Evolutionary conservation across 2,329 filamentous ascomycete genomes (phyloP).

Genomic region (Neopestalotiopsis rosae): DNA sequence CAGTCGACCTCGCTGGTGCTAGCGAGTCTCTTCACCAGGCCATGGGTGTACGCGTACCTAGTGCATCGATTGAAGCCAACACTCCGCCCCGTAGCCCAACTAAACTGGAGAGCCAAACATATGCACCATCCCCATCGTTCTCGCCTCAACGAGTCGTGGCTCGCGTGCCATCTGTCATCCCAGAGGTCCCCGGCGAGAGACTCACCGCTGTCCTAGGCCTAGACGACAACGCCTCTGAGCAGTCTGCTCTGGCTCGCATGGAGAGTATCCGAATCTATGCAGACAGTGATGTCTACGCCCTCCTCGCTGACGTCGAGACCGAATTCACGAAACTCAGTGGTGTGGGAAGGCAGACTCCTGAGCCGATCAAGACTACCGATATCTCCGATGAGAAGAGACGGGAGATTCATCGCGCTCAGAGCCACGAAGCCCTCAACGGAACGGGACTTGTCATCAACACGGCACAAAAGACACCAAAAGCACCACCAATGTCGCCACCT

Average conservation of each 20-base stretch:
- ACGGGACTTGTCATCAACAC: constrained; percentile 20
- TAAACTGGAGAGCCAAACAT: constrained; percentile 43
- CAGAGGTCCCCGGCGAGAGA: constrained; percentile 55
- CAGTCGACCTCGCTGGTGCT: constrained; percentile 35
- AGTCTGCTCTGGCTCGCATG: constrained; percentile 39
- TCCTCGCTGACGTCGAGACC: constrained; percentile 70
- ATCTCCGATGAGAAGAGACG: constrained; percentile 42
- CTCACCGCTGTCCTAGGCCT: constrained; percentile 41
- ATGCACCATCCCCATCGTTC: constrained; percentile 43
- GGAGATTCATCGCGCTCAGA: constrained; percentile 53
- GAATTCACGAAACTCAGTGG: constrained; percentile 58
- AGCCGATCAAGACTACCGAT: constrained; percentile 23
- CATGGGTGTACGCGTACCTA: constrained; percentile 44
- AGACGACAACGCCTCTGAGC: constrained; percentile 28
- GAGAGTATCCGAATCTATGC: constrained; percentile 74
- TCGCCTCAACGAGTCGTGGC: constrained; percentile 58
- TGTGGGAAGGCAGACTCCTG: constrained; percentile 30
- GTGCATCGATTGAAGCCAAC: constrained; percentile 48
- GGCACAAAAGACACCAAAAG: constrained; percentile 36
- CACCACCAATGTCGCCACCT: constrained; percentile 38
- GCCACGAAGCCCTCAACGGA: constrained; percentile 56
- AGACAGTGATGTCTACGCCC: constrained; percentile 68
- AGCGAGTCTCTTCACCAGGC: constrained; percentile 49
- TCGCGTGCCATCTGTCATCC: constrained; percentile 61
- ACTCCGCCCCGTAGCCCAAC: constrained; percentile 66